Evolutionary conservation across 169 alveolate species (phyloP), one percentile per base, ranked within the genome.

Genomic region (Eimeria tenella): DNA sequence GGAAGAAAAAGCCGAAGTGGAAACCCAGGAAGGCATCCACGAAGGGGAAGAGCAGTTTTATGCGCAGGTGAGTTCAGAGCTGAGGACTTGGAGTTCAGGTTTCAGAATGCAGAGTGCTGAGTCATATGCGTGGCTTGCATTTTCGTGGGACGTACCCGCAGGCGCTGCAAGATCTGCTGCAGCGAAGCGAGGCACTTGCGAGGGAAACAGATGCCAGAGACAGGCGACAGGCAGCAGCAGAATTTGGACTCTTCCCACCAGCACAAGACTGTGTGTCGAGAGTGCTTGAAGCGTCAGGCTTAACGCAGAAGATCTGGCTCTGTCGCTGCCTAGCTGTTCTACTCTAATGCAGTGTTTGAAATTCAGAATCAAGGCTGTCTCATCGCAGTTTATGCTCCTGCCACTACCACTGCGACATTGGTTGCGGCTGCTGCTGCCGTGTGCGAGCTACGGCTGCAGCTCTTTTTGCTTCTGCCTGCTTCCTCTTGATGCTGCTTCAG

Each of bases 171-270:
- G 68, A 58, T 58, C 68, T 58, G 68, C 68, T 58, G 68, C 68
- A 58, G 68, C 68, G 68, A 58, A 58, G 68, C 68, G 68, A 13
- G 19, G 3, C 68, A 3, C 68, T 58, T 10, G 11, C 68, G 68
- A 10, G 68, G 21, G 68, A 58, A 58, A 17, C 11, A 3, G 68
- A 58, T 17, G 68, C 68, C 0, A 58, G 68, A 58, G 91, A 83
- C 60, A 42, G 91, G 53, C 58, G 15, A 15, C 91, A 83, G 62
- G 79, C 77, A 3, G 31, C 74, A 13, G 91, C 91, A 5, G 91
- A 83, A 42, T 60, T 56, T 15, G 77, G 91, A 4, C 91, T 83
- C 60, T 58, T 83, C 25, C 91, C 91, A 6, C 91, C 91, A 10
- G 42, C 91, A 4, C 19, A 52, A 9, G 77, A 13, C 49, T 21